Conservation (phyloP, 2,329 filamentous ascomycete genomes). For the Paecilomyces sp. region DNA sequence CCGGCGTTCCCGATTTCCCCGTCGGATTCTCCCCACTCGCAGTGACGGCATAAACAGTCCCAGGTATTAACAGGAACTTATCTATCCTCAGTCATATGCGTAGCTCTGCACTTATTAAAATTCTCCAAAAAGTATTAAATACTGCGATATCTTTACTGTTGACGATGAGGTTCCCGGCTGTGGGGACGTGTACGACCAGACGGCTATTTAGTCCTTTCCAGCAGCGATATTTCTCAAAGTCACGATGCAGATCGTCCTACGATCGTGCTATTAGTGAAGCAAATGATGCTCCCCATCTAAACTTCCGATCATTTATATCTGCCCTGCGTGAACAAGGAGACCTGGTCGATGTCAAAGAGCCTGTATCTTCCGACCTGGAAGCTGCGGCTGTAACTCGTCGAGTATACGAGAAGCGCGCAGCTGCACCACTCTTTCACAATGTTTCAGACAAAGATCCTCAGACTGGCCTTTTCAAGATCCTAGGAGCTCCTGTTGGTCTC, state of each 20-base stretch:
- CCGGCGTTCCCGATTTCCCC: neutral
- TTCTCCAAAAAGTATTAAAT: neutral
- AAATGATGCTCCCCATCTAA: neutral
- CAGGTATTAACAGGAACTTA: neutral
- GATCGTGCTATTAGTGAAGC: neutral
- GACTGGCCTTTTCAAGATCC: constrained; percentile 6
- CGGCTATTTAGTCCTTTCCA: neutral
- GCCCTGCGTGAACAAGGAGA: constrained; percentile 4
- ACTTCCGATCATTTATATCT: neutral
- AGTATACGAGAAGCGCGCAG: constrained; percentile 6
- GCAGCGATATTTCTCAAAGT: neutral
- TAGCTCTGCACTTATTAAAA: neutral
- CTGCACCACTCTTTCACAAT: constrained; percentile 5
- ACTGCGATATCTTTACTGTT: neutral
- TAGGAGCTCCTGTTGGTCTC: constrained; percentile 7
- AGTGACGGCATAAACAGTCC: neutral
- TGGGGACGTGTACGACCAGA: neutral
- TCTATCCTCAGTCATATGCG: too few species aligned
- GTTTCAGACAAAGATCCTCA: neutral
- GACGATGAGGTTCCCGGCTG: neutral
- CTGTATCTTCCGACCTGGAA: constrained; percentile 8
- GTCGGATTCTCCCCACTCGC: neutral
- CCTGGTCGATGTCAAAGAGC: constrained; percentile 6
- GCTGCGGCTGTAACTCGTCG: constrained; percentile 7
- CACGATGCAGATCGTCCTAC: neutral